phyloP scores from a whole-genome alignment of 1,284 basidiomycete species.

The Boletus sp. region DNA sequence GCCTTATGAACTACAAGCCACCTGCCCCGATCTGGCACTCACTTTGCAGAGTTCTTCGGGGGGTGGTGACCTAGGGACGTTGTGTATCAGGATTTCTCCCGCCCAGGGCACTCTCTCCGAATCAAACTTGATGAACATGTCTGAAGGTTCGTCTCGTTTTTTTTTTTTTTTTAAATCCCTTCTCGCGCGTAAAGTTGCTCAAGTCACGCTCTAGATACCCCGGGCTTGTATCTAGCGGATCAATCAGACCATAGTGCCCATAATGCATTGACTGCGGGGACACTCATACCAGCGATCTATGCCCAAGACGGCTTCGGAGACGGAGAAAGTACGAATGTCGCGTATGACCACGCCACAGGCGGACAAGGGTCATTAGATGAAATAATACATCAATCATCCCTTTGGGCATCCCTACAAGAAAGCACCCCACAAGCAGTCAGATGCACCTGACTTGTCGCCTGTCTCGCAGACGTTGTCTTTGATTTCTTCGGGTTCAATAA shows the following conservation, averaged over 20 bases:
- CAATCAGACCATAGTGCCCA: neutral
- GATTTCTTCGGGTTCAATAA: neutral
- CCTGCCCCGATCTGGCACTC: neutral
- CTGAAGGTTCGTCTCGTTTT: neutral
- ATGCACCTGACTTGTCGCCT: neutral
- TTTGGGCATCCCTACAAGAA: neutral
- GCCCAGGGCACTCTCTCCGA: neutral
- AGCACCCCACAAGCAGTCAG: neutral
- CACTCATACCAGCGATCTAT: neutral
- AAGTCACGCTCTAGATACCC: neutral
- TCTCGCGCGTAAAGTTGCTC: neutral
- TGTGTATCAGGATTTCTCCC: conserved; percentile 2
- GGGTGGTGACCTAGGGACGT: neutral
- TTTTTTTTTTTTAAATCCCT: too few species aligned
- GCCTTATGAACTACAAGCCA: neutral
- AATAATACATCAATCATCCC: neutral
- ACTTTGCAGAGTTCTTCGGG: neutral
- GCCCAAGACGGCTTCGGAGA: neutral
- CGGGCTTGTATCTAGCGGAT: neutral
- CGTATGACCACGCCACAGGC: neutral
- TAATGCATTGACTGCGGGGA: neutral
- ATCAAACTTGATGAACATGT: neutral
- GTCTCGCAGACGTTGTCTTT: neutral
- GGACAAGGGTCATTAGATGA: neutral
- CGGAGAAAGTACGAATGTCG: neutral